Conservation (phyloP, 495 filamentous ascomycete genomes). For the Hypoxylon subgilvum region DNA sequence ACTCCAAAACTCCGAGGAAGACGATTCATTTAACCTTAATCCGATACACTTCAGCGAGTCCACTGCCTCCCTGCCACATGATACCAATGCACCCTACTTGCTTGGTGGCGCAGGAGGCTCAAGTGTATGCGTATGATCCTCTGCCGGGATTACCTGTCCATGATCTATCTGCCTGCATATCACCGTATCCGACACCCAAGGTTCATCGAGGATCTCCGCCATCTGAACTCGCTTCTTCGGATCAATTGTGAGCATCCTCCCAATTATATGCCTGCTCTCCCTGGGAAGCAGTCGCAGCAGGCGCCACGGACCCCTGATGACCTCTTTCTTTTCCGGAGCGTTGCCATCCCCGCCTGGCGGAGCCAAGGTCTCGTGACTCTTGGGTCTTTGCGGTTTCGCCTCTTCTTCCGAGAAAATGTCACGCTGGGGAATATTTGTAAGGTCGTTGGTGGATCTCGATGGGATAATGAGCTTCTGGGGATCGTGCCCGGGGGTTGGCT, state of each 20-base stretch:
- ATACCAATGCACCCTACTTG: constrained; percentile 22
- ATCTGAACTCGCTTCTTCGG: constrained; percentile 83
- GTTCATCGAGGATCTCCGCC: constrained; percentile 82
- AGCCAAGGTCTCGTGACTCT: constrained; percentile 28
- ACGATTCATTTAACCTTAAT: constrained; percentile 14
- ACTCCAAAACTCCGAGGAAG: constrained; percentile 24
- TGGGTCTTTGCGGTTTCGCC: constrained; percentile 21
- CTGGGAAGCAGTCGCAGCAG: constrained; percentile 89
- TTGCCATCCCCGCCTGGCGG: constrained; percentile 29
- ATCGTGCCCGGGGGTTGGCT: constrained; percentile 65
- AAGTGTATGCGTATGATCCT: constrained; percentile 60
- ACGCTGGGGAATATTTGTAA: constrained; percentile 42
- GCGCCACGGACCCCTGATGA: constrained; percentile 92
- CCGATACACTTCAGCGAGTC: too few relatives aligned
- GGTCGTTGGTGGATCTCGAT: constrained; percentile 47
- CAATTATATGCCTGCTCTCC: constrained; percentile 87
- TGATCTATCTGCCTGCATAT: constrained; percentile 59
- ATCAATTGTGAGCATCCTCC: constrained; percentile 89
- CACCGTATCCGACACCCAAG: constrained; percentile 80
- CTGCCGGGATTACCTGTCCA: constrained; percentile 53
- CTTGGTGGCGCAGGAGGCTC: constrained; percentile 55
- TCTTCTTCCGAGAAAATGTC: constrained; percentile 47
- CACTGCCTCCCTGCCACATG: too few relatives aligned
- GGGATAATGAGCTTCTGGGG: constrained; percentile 52
- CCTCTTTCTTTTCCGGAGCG: constrained; percentile 66